Conservation (phyloP, 2,329 filamentous ascomycete genomes). For the Sclerotinia trifoliorum region DNA sequence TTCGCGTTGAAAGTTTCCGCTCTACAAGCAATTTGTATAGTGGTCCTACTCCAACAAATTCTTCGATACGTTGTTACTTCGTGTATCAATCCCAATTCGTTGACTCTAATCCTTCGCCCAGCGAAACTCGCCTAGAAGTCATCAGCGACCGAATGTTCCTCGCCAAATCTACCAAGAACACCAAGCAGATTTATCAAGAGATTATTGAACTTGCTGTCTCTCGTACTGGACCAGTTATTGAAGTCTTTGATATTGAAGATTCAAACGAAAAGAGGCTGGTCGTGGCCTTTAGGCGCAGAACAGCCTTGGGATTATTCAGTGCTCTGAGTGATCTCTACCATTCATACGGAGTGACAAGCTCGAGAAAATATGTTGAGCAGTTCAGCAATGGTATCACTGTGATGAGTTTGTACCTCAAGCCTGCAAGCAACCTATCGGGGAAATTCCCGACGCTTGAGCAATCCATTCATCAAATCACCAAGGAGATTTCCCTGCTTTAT, state of each 20-base stretch:
- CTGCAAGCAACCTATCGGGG: slow-evolving; percentile 57
- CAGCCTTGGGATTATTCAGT: slow-evolving; percentile 90
- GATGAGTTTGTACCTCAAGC: slow-evolving; percentile 91
- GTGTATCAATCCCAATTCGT: slow-evolving; percentile 95
- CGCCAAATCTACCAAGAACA: slow-evolving; percentile 94
- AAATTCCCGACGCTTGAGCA: slow-evolving; percentile 79
- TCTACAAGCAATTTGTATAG: slow-evolving; percentile 75
- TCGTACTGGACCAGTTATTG: slow-evolving; percentile 90
- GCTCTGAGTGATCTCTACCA: slow-evolving; percentile 95
- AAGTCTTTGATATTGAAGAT: slow-evolving; percentile 93
- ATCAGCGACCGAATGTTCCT: slow-evolving; percentile 93
- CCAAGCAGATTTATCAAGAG: slow-evolving; percentile 91
- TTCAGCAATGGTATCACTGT: slow-evolving; percentile 98
- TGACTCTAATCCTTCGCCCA: slow-evolving; percentile 67
- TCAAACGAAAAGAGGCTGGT: slow-evolving; percentile 91
- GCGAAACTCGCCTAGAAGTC: slow-evolving; percentile 85
- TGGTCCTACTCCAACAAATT: slow-evolving; percentile 61
- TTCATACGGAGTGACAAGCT: slow-evolving; percentile 96
- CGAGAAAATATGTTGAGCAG: slow-evolving; percentile 96
- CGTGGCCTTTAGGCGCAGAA: slow-evolving; percentile 89
- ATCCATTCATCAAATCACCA: slow-evolving; percentile 97
- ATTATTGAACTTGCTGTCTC: slow-evolving; percentile 83
- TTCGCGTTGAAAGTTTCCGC: slow-evolving; percentile 96
- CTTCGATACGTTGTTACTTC: slow-evolving; percentile 94
- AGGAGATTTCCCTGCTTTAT: slow-evolving; percentile 95